Conservation (phyloP, 306 rosid genomes). For the Medicago lupulina region DNA sequence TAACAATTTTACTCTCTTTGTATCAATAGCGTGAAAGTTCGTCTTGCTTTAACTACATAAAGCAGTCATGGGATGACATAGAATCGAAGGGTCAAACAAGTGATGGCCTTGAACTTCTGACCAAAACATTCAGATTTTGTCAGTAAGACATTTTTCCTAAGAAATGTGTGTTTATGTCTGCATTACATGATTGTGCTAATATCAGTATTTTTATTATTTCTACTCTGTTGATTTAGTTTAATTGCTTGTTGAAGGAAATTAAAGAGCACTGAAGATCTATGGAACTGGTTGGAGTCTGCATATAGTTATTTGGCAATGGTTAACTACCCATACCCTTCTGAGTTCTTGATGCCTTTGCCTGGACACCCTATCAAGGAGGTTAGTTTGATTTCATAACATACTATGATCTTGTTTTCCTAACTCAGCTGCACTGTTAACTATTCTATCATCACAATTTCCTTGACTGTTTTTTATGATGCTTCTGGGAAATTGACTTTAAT, state of each 20-base stretch:
- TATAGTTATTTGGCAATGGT: conserved; percentile 91
- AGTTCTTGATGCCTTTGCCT: conserved; percentile 81
- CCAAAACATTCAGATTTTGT: conserved; percentile 68
- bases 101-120: conserved; percentile 61
- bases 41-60: conserved; percentile 75
- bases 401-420: too few species aligned
- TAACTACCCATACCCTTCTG: conserved; percentile 76
- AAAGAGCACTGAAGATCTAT: conserved; percentile 55
- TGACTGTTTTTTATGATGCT: conserved; percentile 19
- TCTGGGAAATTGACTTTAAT: conserved; percentile 33
- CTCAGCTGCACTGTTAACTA: too few species aligned
- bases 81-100: conserved; percentile 51
- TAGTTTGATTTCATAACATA: conserved; percentile 39
- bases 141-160: conserved; percentile 53
- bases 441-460: background rate
- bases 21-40: conserved; percentile 70
- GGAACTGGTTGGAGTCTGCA: conserved; percentile 74
- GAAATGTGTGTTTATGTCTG: conserved; percentile 18
- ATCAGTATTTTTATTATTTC: conserved; percentile 16
- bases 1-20: conserved; percentile 36
- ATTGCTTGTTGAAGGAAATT: conserved; percentile 53
- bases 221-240: conserved; percentile 41
- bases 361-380: conserved; percentile 83
- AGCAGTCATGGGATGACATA: conserved; percentile 70
- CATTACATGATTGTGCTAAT: conserved; percentile 5